Evolutionary conservation across 2,329 filamentous ascomycete genomes (phyloP), one percentile per base, ranked within the genome.

Genomic region (Trichoderma asperellum): DNA sequence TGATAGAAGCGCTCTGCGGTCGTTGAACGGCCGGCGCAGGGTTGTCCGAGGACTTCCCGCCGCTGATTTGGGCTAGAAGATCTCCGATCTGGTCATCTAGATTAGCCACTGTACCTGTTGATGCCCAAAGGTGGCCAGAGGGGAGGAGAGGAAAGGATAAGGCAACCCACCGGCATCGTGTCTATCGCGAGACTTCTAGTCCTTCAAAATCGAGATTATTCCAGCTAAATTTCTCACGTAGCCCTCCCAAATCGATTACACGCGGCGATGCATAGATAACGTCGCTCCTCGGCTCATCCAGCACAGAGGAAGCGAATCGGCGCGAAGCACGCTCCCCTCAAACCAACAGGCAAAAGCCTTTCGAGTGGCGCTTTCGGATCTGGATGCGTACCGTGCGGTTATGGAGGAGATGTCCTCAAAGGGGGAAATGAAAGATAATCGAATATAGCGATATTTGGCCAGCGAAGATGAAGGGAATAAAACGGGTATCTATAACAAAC

Each of bases 41-140:
- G 61, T 75, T 74, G 56, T 76, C 74, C 16, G 83, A 74, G 73
- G 82, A 79, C 76, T 84, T 82, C 71, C 84, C 83, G 75, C 88
- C 88, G 72, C 82, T 86, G 73, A 91, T 90, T 76, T 88, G 85
- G 73, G 87, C 88, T 40, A 80, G 73, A 61, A 80, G 74, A 70
- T 80, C 78, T 72, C 78, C 77, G 64, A 80, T 80, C 78, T 80
- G 60, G 37, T 56, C 35, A 37, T 21, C 7, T 8, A 56, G 24
- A 18, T 70, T 56, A 70, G 68, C 16, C 32, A 32, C 21, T 24
- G 27, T 18, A 18, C n/a, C 43, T 16, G 43, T 35, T 69, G 67
- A 52, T 58, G 40, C 64, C 64, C 64, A 52, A 55, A 58, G 27
- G 53, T 29, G 56, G 64, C 49, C 27, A 32, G 40, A 16, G 12